Percentiles rank a stretch among this genome's conserved stretches.
Conservation (phyloP, 2,329 filamentous ascomycete genomes). For the Phyllosticta citribraziliensis region DNA sequence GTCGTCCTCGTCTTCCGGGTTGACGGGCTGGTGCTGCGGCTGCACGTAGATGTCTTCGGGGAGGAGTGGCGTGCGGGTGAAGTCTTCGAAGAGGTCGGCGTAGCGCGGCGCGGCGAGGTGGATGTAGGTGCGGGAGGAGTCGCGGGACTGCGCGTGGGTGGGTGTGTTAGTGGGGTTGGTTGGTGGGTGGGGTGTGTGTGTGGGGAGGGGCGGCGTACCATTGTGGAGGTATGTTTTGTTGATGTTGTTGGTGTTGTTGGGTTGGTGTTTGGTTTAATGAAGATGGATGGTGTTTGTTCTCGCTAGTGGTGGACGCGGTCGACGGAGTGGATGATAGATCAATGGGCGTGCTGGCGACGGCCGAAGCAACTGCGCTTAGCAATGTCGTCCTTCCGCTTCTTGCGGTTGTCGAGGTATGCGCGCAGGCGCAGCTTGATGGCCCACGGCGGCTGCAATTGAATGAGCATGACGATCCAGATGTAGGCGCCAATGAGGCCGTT, state of each 20-base stretch:
- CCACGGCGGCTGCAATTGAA: constrained; percentile 9
- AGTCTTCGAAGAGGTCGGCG: constrained; percentile 65
- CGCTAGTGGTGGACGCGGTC: neutral
- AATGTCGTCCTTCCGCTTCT: constrained; percentile 1
- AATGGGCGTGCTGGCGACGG: neutral
- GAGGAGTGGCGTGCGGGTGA: constrained; percentile 31
- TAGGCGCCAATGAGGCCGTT: constrained; percentile 4
- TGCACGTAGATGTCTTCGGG: constrained; percentile 74
- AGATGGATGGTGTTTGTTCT: neutral
- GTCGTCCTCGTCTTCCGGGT: constrained; percentile 82
- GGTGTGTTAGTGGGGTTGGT: constrained; percentile 10
- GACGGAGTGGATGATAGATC: neutral
- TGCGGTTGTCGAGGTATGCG: constrained; percentile 6
- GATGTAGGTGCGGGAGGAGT: constrained; percentile 64
- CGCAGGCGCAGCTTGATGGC: constrained; percentile 3
- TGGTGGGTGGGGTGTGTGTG: neutral
- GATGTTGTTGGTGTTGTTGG: neutral
- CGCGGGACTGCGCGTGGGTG: constrained; percentile 49
- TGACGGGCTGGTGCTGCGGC: constrained; percentile 67
- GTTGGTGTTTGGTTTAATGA: neutral
- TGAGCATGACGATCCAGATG: constrained; percentile 6
- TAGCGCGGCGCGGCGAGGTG: constrained; percentile 64
- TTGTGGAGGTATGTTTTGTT: neutral
- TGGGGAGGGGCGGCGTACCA: neutral
- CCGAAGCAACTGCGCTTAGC: neutral